A percentile compares a stretch with the other conserved stretches of the same genome.
Conservation (phyloP, 257 asterid genomes). For the Ballota nigra region DNA sequence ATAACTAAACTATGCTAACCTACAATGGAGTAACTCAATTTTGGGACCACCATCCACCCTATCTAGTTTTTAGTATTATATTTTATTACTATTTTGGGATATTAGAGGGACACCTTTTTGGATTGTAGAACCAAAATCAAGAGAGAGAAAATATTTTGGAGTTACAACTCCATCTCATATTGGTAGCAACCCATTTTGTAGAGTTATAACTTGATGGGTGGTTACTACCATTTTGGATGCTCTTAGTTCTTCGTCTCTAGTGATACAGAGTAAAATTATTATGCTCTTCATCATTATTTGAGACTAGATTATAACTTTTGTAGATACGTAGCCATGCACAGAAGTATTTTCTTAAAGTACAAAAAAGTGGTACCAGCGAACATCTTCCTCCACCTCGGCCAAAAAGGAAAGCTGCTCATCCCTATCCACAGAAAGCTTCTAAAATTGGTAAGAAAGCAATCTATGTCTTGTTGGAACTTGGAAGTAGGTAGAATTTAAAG, state of each 20-base stretch:
- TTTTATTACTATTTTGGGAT: no score
- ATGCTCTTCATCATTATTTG: not conserved
- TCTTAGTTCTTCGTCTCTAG: not conserved
- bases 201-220: no score
- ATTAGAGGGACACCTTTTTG: no score
- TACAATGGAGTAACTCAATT: no score
- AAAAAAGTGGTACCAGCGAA: conserved; percentile 83
- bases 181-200: no score
- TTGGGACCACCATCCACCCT: no score
- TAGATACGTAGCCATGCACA: conserved; percentile 99
- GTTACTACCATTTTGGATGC: no score
- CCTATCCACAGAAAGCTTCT: conserved; percentile 94
- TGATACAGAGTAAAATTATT: not conserved
- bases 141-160: no score
- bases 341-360: conserved; percentile 84
- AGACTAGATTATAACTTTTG: conserved; percentile 15
- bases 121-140: no score
- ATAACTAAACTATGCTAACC: no score
- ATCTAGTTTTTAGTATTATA: no score
- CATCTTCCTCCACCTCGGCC: conserved; percentile 99
- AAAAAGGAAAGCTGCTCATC: conserved; percentile 93
- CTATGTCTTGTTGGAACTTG: not conserved
- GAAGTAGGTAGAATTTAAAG: conserved; percentile 8
- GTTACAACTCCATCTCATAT: no score
- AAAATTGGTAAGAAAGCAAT: conserved; percentile 44